A percentile compares a stretch with the other conserved stretches of the same genome.
Evolutionary conservation across 2,329 filamentous ascomycete species (phyloP).

Genomic region (Mycosphaerella arachidis): DNA sequence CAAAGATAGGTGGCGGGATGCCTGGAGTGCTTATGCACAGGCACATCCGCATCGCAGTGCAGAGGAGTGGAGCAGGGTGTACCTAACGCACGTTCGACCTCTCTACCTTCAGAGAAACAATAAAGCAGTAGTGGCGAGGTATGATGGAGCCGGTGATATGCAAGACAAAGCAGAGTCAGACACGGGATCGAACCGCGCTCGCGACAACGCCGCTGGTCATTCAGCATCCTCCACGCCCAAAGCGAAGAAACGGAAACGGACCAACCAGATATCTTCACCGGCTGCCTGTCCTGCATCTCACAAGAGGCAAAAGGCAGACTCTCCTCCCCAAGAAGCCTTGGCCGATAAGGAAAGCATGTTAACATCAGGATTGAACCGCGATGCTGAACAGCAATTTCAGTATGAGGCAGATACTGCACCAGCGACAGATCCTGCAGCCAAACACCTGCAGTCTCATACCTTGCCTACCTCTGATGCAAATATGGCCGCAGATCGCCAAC

Average conservation of each 20-base stretch:
- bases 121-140: background rate
- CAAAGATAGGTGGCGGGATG: constrained; percentile 17
- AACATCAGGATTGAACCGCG: constrained; percentile 8
- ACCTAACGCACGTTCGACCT: constrained; percentile 24
- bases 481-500: constrained; percentile 20
- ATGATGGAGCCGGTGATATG: background rate
- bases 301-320: background rate
- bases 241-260: background rate
- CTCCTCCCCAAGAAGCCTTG: background rate
- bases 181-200: background rate
- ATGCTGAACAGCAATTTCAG: constrained; percentile 9
- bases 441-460: background rate
- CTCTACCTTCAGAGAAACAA: constrained; percentile 9
- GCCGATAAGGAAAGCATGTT: background rate
- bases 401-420: background rate
- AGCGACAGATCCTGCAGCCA: background rate
- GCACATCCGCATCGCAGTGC: constrained; percentile 20
- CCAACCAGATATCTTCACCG: background rate
- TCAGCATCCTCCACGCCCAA: background rate
- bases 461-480: constrained; percentile 22
- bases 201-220: background rate
- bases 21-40: constrained; percentile 26
- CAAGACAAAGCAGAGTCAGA: background rate
- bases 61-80: constrained; percentile 27
- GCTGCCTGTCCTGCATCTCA: background rate